phyloP scores from a whole-genome alignment of 1,284 basidiomycete genomes.

The Rhodotorula sp. region DNA sequence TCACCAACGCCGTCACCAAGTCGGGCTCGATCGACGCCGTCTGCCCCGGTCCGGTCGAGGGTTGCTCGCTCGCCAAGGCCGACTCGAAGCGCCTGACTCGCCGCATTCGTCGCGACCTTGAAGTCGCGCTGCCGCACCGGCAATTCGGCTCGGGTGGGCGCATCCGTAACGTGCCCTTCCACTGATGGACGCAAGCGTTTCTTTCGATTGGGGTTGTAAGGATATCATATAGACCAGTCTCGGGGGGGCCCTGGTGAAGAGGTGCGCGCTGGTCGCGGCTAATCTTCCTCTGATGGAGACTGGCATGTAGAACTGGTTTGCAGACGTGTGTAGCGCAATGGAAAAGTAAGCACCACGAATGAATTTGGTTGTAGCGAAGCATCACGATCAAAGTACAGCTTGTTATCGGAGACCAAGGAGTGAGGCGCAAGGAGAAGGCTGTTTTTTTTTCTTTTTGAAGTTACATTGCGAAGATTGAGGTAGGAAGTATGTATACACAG shows the following conservation, averaged over 20 bases:
- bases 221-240: neutral
- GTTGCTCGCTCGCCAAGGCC: constrained; percentile 27
- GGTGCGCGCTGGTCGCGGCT: neutral
- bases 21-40: constrained; percentile 35
- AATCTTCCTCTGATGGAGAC: too few species aligned
- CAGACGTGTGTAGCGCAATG: too few species aligned
- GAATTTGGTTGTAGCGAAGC: too few species aligned
- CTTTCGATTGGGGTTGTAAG: neutral
- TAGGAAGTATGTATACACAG: too few species aligned
- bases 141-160: constrained; percentile 12
- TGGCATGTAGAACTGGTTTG: too few species aligned
- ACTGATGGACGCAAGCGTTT: neutral
- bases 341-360: too few species aligned
- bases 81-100: constrained; percentile 1
- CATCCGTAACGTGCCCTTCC: constrained; percentile 9
- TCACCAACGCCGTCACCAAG: constrained; percentile 34
- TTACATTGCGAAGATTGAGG: too few species aligned
- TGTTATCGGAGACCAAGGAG: too few species aligned
- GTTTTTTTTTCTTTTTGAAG: too few species aligned
- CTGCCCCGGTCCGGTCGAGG: constrained; percentile 39
- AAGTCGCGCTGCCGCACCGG: neutral
- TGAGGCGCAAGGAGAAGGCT: too few species aligned
- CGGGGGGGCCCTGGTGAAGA: neutral
- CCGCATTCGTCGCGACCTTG: neutral
- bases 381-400: too few species aligned